Evolutionary conservation across 805 yeast genomes (phyloP).

Genomic region (Scheffersomyces ergatensis): DNA sequence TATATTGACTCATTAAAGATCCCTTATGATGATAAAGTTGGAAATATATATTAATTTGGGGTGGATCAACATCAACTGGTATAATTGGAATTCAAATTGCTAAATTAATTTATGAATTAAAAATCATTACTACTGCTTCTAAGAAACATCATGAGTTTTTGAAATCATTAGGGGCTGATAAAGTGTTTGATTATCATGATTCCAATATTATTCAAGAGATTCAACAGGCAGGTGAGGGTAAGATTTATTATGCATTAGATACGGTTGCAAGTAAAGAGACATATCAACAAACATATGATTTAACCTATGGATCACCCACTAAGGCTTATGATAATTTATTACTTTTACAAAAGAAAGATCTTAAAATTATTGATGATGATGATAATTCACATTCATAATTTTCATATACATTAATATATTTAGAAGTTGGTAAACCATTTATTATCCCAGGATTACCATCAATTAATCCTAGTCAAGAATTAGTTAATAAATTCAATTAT

Average conservation of each 20-base stretch:
- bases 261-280: constrained; percentile 18
- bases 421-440: constrained; percentile 10
- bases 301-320: constrained; percentile 15
- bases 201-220: constrained; percentile 45
- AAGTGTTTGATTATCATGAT: constrained; percentile 49
- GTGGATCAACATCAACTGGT: constrained; percentile 71
- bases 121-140: constrained; percentile 45
- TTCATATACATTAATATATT: constrained; percentile 13
- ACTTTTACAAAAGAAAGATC: constrained; percentile 7
- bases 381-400: constrained; percentile 7
- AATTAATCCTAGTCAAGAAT: constrained; percentile 7
- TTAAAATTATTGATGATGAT: constrained; percentile 8
- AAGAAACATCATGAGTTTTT: constrained; percentile 40
- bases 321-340: constrained; percentile 18
- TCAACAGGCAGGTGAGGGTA: constrained; percentile 22
- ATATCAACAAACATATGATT: constrained; percentile 14
- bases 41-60: constrained; percentile 52
- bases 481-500: constrained; percentile 9
- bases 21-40: constrained; percentile 1
- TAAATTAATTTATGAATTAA: constrained; percentile 36
- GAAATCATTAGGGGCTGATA: constrained; percentile 49
- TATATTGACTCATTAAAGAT: constrained; percentile 11
- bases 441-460: constrained; percentile 1
- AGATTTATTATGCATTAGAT: constrained; percentile 28
- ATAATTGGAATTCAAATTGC: constrained; percentile 52